Base-by-base conservation (phyloP, 2,329 filamentous ascomycete genomes). In the Setomelanomma holmii region DNA sequence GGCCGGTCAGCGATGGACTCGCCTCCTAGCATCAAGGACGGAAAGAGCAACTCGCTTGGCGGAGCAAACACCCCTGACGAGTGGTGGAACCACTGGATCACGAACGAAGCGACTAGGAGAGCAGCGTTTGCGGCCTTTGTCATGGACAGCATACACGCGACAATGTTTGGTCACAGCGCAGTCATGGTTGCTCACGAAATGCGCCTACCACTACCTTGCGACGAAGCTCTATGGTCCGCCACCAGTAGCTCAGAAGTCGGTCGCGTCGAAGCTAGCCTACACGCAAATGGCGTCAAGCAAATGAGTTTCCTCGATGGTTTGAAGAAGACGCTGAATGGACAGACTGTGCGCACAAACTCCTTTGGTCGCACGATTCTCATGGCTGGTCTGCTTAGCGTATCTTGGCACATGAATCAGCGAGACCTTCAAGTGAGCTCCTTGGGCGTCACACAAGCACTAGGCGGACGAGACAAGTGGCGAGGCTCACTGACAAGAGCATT, bases 181-280 rank as follows among this genome's bases (percentile, higher is more conserved):
- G 92, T 96, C 38, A 97, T 98, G 93, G 92, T 96, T 6, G 92
- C 93, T 2, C 93, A 98, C 67, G 95, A 98, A 75, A 91, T 99
- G 85, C 86, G 91, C 43, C 81, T 98, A 7, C 91, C 92, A 0
- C 77, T 99, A 38, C 95, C 95, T 0, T 98, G 93, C 69, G 93
- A 98, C 61, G 95, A 98, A 71, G 86, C 89, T 4, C 78, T 98
- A 10, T 99, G 95, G 95, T 90, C 89, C 49, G 95, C 95, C 4
- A 90, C 89, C 3, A 96, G 88, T 72, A 90, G 91, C 46, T 86
- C 88, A 1, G 95, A 98, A 73, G 92, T 97, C 14, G 89, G 88
- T 24, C 84, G 91, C 46, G 87, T 95, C 21, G 92, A 98, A 69
- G 85, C 89, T 1, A 91, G 88, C 59, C 80, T 97, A 4, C 83